These are phyloP conservation scores for Hemerocallis citrina DNA, from an alignment of 106 monocot species.

Conservation along the genomic window DNA sequence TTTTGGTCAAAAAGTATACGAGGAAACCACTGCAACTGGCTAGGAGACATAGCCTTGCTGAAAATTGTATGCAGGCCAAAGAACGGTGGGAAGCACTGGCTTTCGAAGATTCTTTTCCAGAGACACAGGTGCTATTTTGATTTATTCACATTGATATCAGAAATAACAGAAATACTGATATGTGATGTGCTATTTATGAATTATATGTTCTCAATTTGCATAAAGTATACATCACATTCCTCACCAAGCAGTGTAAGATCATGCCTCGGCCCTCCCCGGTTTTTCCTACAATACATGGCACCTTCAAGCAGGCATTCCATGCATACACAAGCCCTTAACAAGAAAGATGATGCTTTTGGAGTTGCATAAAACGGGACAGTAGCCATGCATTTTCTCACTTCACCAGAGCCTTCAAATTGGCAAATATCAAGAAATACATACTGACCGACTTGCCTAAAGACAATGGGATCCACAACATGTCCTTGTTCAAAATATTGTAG, in stretches of 20 bases:
- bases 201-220: slow-evolving; percentile 3
- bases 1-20: too few relatives aligned
- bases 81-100: slow-evolving; percentile 1
- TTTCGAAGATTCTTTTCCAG: neutral
- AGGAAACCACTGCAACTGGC: too few relatives aligned
- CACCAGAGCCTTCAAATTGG: slow-evolving; percentile 32
- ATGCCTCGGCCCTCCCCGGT: slow-evolving; percentile 32
- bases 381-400: slow-evolving; percentile 25
- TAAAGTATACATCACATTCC: slow-evolving; percentile 44
- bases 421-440: slow-evolving; percentile 42
- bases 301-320: slow-evolving; percentile 42
- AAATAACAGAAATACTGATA: too few relatives aligned
- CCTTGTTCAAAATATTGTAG: slow-evolving; percentile 31
- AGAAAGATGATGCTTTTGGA: slow-evolving; percentile 42
- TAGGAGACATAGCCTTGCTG: too few relatives aligned
- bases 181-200: too few relatives aligned
- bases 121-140: too few relatives aligned
- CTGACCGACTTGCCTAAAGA: slow-evolving; percentile 28
- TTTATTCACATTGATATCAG: too few relatives aligned
- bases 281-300: slow-evolving; percentile 6
- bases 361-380: slow-evolving; percentile 50
- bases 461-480: slow-evolving; percentile 62
- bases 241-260: slow-evolving; percentile 27
- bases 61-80: neutral
- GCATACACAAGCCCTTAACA: slow-evolving; percentile 42